Percentiles rank a stretch among this genome's conserved stretches.
Conservation (phyloP, 768 basidiomycete genomes). For the Solioccasus polychromus region DNA sequence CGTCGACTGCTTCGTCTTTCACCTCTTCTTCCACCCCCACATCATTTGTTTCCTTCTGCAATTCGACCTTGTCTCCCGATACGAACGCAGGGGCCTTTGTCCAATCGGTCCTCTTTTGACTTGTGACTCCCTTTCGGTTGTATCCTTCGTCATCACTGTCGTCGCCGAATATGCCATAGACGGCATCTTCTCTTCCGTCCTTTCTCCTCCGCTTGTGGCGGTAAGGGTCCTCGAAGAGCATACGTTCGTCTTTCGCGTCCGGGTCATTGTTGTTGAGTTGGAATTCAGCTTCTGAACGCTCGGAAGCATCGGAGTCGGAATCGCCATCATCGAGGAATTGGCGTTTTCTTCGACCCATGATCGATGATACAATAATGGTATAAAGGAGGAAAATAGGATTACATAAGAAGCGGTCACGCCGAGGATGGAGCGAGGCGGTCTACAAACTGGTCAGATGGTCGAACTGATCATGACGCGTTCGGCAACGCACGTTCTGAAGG, state of each 20-base stretch:
- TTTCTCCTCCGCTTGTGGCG: slow-evolving; percentile 62
- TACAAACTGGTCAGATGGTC: no score
- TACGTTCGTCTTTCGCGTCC: slow-evolving; percentile 69
- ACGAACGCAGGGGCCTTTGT: slow-evolving; percentile 77
- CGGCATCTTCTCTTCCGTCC: slow-evolving; percentile 65
- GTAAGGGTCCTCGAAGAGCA: slow-evolving; percentile 76
- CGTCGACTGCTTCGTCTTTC: slow-evolving; percentile 35
- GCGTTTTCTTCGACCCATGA: slow-evolving; percentile 77
- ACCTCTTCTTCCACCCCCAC: slow-evolving; percentile 34
- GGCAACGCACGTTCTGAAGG: slow-evolving; percentile 80
- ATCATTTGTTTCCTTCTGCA: slow-evolving; percentile 42
- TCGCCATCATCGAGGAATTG: slow-evolving; percentile 69
- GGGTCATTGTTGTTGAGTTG: slow-evolving; percentile 51
- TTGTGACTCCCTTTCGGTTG: slow-evolving; percentile 22
- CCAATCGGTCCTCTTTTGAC: slow-evolving; percentile 56
- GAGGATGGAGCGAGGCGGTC: no score
- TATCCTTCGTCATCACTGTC: slow-evolving; percentile 64
- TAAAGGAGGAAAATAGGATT: not conserved
- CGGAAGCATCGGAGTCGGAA: slow-evolving; percentile 72
- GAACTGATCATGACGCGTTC: no score
- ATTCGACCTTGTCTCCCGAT: slow-evolving; percentile 45
- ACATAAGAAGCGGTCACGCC: not conserved
- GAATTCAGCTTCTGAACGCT: slow-evolving; percentile 51
- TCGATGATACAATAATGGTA: not conserved
- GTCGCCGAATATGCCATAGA: slow-evolving; percentile 75